Evolutionary conservation across 495 filamentous ascomycete genomes (phyloP), one percentile per base, ranked within the genome.

Genomic region (Aspergillus campestris): DNA sequence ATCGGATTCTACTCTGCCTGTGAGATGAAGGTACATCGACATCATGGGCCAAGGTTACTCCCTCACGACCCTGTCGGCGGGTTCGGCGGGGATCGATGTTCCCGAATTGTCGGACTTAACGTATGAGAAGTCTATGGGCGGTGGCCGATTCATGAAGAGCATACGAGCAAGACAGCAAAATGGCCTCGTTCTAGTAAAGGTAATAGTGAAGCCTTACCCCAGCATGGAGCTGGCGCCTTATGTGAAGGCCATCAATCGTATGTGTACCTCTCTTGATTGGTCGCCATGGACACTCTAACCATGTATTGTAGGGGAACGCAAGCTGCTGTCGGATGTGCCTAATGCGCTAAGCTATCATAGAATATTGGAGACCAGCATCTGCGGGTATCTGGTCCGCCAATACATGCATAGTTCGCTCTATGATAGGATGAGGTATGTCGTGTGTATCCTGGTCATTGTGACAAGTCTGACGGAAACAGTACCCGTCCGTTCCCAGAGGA

Each of bases 1-100:
- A n/a, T 6, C 38, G 34, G 11, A 8, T 8, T 42, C n/a, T 40
- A 8, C 43, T 47, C 45, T 27, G 12, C 35, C 34, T 42, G 34
- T 62, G 67, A 64, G 52, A 71, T 71, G 65, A 66, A 51, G 59
- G 44, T 31, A 48, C 42, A 51, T 49, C 52, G 40, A 55, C 60
- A 79, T 40, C 54, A 99, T 99, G 94, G 94, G 94, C 46, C 94
- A 99, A 74, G 89, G 86, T 57, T 96, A 94, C 67, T 97, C 94
- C 51, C 77, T 94, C 45, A 84, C 87, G 24, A 86, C 89, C 47
- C 82, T 94, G 47, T 89, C 90, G 31, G 85, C 88, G 45, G 91
- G 89, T 61, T 82, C 87, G 43, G 89, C 89, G 39, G 86, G 86
- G 50, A 95, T 97, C 64, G 92, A 97, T 64, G 81, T 94, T 13